Evolutionary conservation across 495 filamentous ascomycete species (phyloP).

Genomic region (Hyaloscypha variabilis): DNA sequence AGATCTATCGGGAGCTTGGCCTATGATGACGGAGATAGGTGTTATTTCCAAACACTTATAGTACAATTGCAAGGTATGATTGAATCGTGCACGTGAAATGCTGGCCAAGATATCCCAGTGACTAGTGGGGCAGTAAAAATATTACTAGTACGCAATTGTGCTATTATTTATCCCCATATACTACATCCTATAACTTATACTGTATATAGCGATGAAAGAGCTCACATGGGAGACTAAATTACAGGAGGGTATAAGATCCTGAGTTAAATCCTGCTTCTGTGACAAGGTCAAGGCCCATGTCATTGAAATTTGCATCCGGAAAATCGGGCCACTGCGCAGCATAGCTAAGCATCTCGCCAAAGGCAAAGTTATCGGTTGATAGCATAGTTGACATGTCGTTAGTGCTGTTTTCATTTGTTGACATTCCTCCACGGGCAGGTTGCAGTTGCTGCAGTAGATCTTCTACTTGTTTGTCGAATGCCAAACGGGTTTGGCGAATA

Average conservation of each 20-base stretch:
- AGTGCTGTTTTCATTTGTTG: not conserved
- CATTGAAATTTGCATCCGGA: conserved; percentile 7
- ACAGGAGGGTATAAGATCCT: conserved; percentile 5
- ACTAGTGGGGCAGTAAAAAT: no score
- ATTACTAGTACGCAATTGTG: no score
- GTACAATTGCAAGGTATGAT: no score
- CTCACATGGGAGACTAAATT: no score
- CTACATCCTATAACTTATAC: no score
- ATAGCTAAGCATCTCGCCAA: conserved; percentile 8
- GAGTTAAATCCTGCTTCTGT: conserved; percentile 8
- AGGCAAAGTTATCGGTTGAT: not conserved
- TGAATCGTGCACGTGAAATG: no score
- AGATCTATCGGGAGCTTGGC: no score
- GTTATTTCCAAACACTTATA: no score
- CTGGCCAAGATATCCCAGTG: no score
- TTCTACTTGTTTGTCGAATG: conserved; percentile 6
- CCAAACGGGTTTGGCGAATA: conserved; percentile 8
- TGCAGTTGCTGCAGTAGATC: conserved; percentile 11
- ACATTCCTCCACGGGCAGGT: conserved; percentile 2
- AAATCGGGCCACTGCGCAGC: conserved; percentile 16
- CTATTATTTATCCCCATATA: no score
- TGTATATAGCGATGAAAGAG: no score
- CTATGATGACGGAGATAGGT: no score
- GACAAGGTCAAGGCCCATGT: conserved; percentile 1
- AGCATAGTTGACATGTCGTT: conserved; percentile 6